These are phyloP conservation scores for Populus hybrid DNA, from an alignment of 441 rosid genomes.

Conservation along the genomic window DNA sequence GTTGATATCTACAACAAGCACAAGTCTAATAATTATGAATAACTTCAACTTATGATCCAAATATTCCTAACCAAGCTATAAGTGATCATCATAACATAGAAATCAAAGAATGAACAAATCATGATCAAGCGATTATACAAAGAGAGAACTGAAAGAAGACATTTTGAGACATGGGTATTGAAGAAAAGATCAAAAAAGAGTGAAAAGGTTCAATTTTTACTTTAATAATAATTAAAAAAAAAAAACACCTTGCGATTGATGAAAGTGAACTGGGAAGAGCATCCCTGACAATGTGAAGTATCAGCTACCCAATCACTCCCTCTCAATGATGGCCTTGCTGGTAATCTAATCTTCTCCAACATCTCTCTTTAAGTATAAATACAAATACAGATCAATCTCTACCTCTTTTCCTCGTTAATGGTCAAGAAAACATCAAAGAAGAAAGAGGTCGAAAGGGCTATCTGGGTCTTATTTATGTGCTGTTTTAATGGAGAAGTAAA, in stretches of 20 bases:
- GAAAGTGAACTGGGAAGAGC: conserved; percentile 90
- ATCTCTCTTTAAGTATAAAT: conserved; percentile 26
- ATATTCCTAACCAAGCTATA: not conserved
- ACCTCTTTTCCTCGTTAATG: not conserved
- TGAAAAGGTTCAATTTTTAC: not conserved
- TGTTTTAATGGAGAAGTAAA: not conserved
- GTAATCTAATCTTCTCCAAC: conserved; percentile 96
- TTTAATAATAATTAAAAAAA: not conserved
- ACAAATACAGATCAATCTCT: not conserved
- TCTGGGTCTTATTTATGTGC: not conserved
- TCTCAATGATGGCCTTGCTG: conserved; percentile 79
- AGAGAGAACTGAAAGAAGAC: not conserved
- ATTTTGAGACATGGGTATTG: conserved; percentile 17
- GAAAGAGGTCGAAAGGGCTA: not conserved
- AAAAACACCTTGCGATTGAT: conserved; percentile 58
- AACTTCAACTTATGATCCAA: not conserved
- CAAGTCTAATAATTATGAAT: not conserved
- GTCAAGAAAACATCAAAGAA: not conserved
- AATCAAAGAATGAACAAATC: not conserved
- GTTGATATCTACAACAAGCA: not conserved
- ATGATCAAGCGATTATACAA: conserved; percentile 1
- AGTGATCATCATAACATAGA: not conserved
- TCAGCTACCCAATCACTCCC: conserved; percentile 86
- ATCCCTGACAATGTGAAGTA: conserved; percentile 94
- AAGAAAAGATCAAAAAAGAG: not conserved